Evolutionary conservation across 2,329 filamentous ascomycete species (phyloP), one percentile per base, ranked within the genome.

Genomic region (Cladosporium sp.): DNA sequence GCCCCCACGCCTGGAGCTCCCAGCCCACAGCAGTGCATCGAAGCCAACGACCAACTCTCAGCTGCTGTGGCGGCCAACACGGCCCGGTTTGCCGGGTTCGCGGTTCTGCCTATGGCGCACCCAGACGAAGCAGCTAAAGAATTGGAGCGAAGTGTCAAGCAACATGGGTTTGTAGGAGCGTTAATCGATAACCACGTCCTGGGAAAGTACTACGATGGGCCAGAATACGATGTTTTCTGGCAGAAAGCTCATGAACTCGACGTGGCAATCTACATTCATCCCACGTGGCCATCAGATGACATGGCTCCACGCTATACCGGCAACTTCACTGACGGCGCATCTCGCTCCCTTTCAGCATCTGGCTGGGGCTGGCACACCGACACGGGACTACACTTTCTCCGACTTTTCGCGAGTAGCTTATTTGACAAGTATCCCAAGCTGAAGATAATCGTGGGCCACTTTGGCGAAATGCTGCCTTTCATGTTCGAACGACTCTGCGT

Each of bases 381-480:
- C 8, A 74, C 73, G 1, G 77, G 69, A 0, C 58, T 79, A 27
- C 73, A 76, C 43, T 55, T 78, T 7, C 56, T 79, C 13, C 66
- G 70, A 11, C 68, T 83, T 2, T 82, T 72, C 55, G 72, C 75
- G 1, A 65, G 69, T 0, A 78, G 78, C 1, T 57, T 81, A 1
- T 83, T 83, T 53, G 79, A 82, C 59, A 64, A 69, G 3, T 76
- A 74, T 38, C 78, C 78, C 0, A 64, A 59, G 16, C 59, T 83
- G 7, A 80, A 81, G 57, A 67, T 83, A 40, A 66, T 82, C 8
- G 65, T 80, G 27, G 78, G 77, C 0, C 78, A 80, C 58, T 76
- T 79, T 65, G 77, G 77, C 11, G 78, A 80, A 63, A 72, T 78
- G 70, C 60, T 83, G 0, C 79, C 80, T 0, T 82, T 77, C 55